Evolutionary conservation across 1,284 basidiomycete genomes (phyloP), one percentile per base, ranked within the genome.

Genomic region (Ustilago tritici): DNA sequence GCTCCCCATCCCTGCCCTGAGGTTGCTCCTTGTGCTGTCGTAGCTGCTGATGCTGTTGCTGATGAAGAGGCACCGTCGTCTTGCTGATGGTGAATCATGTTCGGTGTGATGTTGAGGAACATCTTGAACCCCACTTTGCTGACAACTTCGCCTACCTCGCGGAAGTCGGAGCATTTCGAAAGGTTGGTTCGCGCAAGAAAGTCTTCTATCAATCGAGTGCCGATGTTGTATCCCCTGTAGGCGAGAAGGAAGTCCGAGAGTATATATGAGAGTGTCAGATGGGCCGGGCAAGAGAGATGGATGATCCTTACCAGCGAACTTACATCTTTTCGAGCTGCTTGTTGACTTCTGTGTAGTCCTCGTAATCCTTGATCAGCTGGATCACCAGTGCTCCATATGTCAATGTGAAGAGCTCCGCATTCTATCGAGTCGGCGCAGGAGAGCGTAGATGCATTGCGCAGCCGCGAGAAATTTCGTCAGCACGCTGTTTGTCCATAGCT

Each of bases 351-450:
- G 89, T 89, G 82, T 98, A 99, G 88, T 99, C 95, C 85, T 99
- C 96, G 84, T 98, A 99, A 87, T 99, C 97, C 86, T 98, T 96
- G 81, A 99, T 95, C 72, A 99, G 91, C 88, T 99, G 97, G 41
- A 98, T 95, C 57, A 99, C 97, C 55, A 99, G 90, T 17, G 95
- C 95, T 59, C 97, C 97, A 82, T 99, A 99, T 31, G 96, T 99
- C 71, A 99, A 88, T 4, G 95, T 93, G 87, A 99, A 99, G 23
- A 99, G 90, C 87, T 99, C 97, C 82, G 95, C 94, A 87, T 97
- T 99, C 80, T 83, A 55, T 10, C 4, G 14, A 5, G 52, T 35
- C 11, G n/a, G 8, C 7, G n/a, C 23, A 14, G 34, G 14, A 41
- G 23, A 6, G 55, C 8, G 19, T 15, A 19, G 53, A 38, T 56